phyloP scores from a whole-genome alignment of 2,329 filamentous ascomycete genomes.

The Pseudogymnoascus sp. region DNA sequence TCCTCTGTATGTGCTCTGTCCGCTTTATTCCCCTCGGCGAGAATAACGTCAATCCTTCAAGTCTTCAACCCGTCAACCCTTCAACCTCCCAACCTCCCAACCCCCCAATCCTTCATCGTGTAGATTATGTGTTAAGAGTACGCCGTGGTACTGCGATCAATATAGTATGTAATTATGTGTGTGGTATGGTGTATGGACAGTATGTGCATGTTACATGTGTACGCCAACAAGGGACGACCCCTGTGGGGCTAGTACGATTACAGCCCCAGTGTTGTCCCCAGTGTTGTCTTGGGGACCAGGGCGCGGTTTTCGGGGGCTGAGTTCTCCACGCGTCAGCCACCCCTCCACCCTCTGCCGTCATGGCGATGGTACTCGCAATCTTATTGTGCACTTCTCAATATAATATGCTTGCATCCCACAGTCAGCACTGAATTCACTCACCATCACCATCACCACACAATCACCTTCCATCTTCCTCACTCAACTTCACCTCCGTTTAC shows the following conservation, averaged over 20 bases:
- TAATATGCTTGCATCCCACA: neutral
- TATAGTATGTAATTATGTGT: neutral
- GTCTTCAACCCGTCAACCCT: neutral
- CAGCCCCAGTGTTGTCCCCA: neutral
- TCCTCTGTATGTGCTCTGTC: neutral
- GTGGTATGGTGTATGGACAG: neutral
- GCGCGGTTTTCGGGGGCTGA: conserved; percentile 7
- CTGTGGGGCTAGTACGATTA: neutral
- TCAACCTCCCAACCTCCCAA: neutral
- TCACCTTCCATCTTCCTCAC: neutral
- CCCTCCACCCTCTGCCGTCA: neutral
- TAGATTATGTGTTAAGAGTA: neutral
- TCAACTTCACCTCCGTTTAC: neutral
- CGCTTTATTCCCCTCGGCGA: neutral
- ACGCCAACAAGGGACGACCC: neutral
- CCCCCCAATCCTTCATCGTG: neutral
- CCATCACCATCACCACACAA: neutral
- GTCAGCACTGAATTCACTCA: conserved; percentile 11
- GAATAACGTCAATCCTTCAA: neutral
- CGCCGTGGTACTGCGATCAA: neutral
- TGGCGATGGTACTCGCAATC: conserved; percentile 1
- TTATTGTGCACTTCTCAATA: conserved; percentile 1
- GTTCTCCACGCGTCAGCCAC: conserved; percentile 5
- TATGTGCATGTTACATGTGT: neutral
- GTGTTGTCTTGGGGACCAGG: neutral